Evolutionary conservation across 352 stramenopile genomes (phyloP).

Genomic region (Phytophthora melonis): DNA sequence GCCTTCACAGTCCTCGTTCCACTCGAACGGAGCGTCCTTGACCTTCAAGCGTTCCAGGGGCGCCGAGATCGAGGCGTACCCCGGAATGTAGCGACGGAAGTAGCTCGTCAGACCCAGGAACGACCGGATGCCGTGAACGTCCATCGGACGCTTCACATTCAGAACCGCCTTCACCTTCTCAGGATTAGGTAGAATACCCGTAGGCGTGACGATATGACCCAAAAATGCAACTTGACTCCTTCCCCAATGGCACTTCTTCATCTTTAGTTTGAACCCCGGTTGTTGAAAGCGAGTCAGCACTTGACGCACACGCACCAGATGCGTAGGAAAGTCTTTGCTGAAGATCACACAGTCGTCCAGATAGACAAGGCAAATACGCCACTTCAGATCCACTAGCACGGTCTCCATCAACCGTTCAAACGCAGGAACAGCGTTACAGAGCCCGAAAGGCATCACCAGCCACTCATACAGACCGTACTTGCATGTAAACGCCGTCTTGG

Average conservation of each 20-base stretch:
- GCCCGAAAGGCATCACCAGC: too few relatives aligned
- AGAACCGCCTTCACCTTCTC: slow-evolving; percentile 14
- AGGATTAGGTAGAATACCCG: neutral
- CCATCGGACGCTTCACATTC: neutral
- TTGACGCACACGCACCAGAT: neutral
- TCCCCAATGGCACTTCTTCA: slow-evolving; percentile 20
- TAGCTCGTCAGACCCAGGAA: slow-evolving; percentile 7
- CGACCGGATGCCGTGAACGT: neutral
- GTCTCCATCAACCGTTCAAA: too few relatives aligned
- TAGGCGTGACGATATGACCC: neutral
- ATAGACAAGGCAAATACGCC: slow-evolving; percentile 5
- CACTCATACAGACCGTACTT: too few relatives aligned
- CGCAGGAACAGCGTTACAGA: too few relatives aligned
- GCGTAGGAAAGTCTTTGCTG: slow-evolving; percentile 8
- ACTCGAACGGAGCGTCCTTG: neutral
- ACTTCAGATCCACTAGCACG: too few relatives aligned
- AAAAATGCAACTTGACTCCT: slow-evolving; percentile 8
- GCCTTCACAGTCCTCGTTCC: slow-evolving; percentile 4
- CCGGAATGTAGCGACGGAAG: slow-evolving; percentile 7
- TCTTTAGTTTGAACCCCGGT: slow-evolving; percentile 3
- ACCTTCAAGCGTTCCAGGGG: slow-evolving; percentile 7
- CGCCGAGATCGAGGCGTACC: slow-evolving; percentile 1
- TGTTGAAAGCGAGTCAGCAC: slow-evolving; percentile 2
- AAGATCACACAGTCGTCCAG: slow-evolving; percentile 10
- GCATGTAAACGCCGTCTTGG: slow-evolving; percentile 2